Percentiles rank a stretch among this genome's conserved stretches.
Evolutionary conservation across 192 early-diverging fungal species (phyloP).

Genomic region (Coemansia sp.): DNA sequence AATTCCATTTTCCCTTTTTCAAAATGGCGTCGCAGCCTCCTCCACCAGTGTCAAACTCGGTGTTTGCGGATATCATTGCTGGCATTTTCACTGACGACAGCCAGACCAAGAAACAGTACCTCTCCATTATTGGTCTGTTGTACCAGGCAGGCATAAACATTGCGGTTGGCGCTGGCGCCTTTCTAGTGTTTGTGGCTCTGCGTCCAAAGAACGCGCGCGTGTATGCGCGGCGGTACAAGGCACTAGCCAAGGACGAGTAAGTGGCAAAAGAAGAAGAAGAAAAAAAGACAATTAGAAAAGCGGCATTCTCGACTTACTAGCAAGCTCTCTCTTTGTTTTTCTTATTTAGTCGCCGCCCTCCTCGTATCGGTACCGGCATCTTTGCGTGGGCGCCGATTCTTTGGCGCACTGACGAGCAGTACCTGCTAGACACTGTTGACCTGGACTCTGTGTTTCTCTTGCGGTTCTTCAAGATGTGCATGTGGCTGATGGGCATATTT

Average conservation of each 20-base stretch:
- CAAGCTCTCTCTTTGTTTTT: too few species aligned
- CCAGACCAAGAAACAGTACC: slow-evolving; percentile 42
- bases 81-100: slow-evolving; percentile 47
- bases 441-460: slow-evolving; percentile 72
- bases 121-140: slow-evolving; percentile 57
- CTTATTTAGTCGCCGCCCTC: slow-evolving; percentile 59
- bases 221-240: slow-evolving; percentile 54
- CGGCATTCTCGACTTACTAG: too few species aligned
- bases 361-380: slow-evolving; percentile 60
- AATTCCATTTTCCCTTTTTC: neutral
- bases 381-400: slow-evolving; percentile 65
- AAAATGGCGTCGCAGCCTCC: neutral
- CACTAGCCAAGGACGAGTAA: slow-evolving; percentile 41
- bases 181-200: slow-evolving; percentile 57
- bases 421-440: slow-evolving; percentile 62
- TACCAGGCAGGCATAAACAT: slow-evolving; percentile 62
- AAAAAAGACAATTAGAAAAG: neutral
- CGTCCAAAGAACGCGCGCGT: slow-evolving; percentile 58
- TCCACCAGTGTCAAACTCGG: slow-evolving; percentile 11
- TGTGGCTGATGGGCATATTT: slow-evolving; percentile 58
- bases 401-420: slow-evolving; percentile 57
- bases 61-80: slow-evolving; percentile 40
- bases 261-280: neutral
- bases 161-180: slow-evolving; percentile 54
- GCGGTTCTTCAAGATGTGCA: slow-evolving; percentile 61